Evolutionary conservation across 2,329 filamentous ascomycete species (phyloP).

Genomic region (Fusarium pilosicola): DNA sequence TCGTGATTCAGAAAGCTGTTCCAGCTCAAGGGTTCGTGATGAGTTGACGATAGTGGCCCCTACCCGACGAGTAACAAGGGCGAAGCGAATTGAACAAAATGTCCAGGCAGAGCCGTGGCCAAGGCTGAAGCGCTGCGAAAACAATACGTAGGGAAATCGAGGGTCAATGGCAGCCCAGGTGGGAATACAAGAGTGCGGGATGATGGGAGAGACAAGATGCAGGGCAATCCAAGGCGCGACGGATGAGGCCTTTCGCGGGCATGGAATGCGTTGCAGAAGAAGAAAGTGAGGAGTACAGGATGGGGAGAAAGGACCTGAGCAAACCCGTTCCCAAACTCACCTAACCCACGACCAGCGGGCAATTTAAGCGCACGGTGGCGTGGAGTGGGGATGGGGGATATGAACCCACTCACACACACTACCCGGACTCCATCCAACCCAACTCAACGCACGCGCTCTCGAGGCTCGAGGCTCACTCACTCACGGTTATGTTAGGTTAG

Average conservation of each 20-base stretch:
- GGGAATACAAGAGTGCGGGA: slow-evolving; percentile 12
- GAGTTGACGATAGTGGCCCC: slow-evolving; percentile 17
- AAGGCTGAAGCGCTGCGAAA: slow-evolving; percentile 1
- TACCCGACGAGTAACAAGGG: slow-evolving; percentile 16
- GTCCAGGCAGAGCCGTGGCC: slow-evolving; percentile 25
- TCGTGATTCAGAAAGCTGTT: slow-evolving; percentile 30
- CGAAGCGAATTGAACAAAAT: slow-evolving; percentile 15
- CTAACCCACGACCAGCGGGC: slow-evolving; percentile 52
- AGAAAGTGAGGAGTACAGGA: slow-evolving; percentile 52
- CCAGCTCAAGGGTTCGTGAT: slow-evolving; percentile 19
- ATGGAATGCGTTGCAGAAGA: slow-evolving; percentile 50
- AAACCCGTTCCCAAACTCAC: slow-evolving; percentile 52
- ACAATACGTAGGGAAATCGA: slow-evolving; percentile 13
- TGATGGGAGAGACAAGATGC: slow-evolving; percentile 16
- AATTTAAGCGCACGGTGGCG: slow-evolving; percentile 26
- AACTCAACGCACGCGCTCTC: slow-evolving; percentile 27
- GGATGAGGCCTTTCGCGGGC: slow-evolving; percentile 47
- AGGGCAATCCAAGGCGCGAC: slow-evolving; percentile 33
- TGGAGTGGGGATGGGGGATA: slow-evolving; percentile 30
- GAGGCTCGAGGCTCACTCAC: slow-evolving; percentile 2
- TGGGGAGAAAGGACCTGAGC: slow-evolving; percentile 54
- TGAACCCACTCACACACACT: slow-evolving; percentile 40
- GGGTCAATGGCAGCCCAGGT: slow-evolving; percentile 22
- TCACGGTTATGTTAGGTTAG: neutral
- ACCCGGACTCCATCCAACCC: slow-evolving; percentile 2